Conservation (phyloP, 2,329 filamentous ascomycete genomes). For the Tolypocladium amazonense region DNA sequence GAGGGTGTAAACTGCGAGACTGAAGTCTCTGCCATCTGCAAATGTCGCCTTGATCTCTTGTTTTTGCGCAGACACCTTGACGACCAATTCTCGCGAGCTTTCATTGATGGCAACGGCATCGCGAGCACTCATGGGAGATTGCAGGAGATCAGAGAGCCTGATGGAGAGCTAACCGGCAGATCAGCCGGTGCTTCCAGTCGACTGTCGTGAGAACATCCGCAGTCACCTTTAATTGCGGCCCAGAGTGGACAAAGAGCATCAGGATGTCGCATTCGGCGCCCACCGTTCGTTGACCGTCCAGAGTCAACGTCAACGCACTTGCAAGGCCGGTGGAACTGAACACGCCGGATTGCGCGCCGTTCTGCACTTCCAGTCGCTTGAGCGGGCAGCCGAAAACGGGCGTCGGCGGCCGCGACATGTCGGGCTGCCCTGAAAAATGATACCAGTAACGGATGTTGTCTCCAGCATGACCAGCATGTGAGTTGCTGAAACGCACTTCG, state of each 20-base stretch:
- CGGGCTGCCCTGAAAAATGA: neutral
- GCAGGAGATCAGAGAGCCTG: conserved; percentile 15
- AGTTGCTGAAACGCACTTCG: neutral
- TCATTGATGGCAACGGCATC: conserved; percentile 13
- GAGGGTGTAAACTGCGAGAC: conserved; percentile 18
- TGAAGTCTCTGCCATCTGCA: conserved; percentile 20
- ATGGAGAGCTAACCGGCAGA: conserved; percentile 15
- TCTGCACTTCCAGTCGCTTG: conserved; percentile 16
- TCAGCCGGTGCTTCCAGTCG: neutral
- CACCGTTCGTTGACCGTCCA: conserved; percentile 14
- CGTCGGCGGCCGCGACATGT: conserved; percentile 16
- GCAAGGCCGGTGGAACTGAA: conserved; percentile 11
- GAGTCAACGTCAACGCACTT: conserved; percentile 14
- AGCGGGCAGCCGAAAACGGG: conserved; percentile 20
- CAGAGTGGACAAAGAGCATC: conserved; percentile 15
- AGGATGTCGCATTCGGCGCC: conserved; percentile 7
- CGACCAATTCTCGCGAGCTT: conserved; percentile 9
- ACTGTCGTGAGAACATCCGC: neutral
- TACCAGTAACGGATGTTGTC: neutral
- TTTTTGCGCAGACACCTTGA: conserved; percentile 13
- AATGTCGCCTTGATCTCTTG: conserved; percentile 17
- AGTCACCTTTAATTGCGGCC: conserved; percentile 13
- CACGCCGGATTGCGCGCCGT: conserved; percentile 8
- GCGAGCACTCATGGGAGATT: neutral
- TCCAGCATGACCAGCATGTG: neutral